A percentile compares a stretch with the other conserved stretches of the same genome.
Evolutionary conservation across 2,329 filamentous ascomycete genomes (phyloP).

Genomic region (Cephalotrichum gorgonifer): DNA sequence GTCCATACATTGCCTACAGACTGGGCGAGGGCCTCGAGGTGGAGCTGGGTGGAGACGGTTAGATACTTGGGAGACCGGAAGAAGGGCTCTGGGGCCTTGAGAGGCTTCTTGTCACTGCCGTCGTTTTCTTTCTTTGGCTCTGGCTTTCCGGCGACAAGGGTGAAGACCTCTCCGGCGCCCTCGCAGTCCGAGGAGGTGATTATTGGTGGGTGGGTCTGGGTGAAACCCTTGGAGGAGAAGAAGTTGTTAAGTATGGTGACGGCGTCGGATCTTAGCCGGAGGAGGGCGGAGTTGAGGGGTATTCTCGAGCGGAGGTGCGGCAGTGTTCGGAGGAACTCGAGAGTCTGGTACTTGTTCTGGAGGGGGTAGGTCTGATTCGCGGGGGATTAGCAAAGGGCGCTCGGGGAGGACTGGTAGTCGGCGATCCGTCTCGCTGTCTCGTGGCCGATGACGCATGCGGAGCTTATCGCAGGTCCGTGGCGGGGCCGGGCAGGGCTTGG

Average conservation of each 20-base stretch:
- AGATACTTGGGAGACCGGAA: conserved; percentile 87
- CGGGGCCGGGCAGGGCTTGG: background rate
- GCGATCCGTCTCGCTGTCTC: background rate
- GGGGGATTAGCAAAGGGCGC: background rate
- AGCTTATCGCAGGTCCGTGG: background rate
- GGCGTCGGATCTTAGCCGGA: conserved; percentile 74
- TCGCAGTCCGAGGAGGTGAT: conserved; percentile 97
- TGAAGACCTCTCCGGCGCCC: conserved; percentile 89
- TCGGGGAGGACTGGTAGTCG: conserved; percentile 7
- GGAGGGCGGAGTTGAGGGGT: conserved; percentile 67
- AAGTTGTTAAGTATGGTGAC: conserved; percentile 64
- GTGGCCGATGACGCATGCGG: background rate
- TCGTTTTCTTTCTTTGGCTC: conserved; percentile 15
- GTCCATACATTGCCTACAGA: conserved; percentile 89
- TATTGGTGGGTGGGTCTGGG: conserved; percentile 84
- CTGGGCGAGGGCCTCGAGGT: conserved; percentile 85
- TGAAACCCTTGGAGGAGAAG: conserved; percentile 60
- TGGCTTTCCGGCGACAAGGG: conserved; percentile 40
- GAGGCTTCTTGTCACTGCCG: conserved; percentile 17
- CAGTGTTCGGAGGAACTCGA: conserved; percentile 78
- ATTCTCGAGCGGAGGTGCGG: conserved; percentile 80
- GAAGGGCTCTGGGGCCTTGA: conserved; percentile 44
- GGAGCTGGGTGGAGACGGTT: conserved; percentile 88
- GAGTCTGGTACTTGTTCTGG: conserved; percentile 90
- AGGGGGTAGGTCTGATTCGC: conserved; percentile 67